Evolutionary conservation across 164 flowering plant genomes (phyloP), one percentile per base, ranked within the genome.

Genomic region (Aristolochia californica): DNA sequence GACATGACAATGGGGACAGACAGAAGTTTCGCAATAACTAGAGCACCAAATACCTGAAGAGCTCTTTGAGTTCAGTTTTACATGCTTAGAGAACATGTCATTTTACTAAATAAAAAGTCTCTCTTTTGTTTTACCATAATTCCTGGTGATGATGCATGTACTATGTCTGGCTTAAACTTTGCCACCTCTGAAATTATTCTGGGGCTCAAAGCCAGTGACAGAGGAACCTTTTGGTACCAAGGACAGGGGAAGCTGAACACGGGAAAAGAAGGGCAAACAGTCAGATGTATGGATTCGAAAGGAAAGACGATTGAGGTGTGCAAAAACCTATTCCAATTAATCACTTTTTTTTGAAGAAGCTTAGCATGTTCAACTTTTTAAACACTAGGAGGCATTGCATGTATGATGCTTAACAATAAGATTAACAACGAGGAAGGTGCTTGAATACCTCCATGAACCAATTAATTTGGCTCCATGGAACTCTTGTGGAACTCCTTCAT

Each of bases 61-160:
- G 64, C 55, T 10, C 17, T 54, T 10, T 43, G 5, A 26, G 16
- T 24, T 26, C 15, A 59, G 1, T 53, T 20, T 53, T n/a, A n/a
- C 26, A 50, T 22, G 23, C 13, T 13, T 1, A 23, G 5, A 50
- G 54, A 16, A n/a, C 5, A 47, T 23, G 23, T 50, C 14, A 13
- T 50, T 49, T 5, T 49, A 21, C 5, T 16, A 49, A 23, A 3
- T 13, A 17, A 4, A 23, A 50, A 50, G 15, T 9, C 27, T 16
- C 3, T 22, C 13, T 3, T 22, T 24, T 51, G n/a, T 54, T 48
- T 53, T 76, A 84, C 96, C 99, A 94, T 94, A 53, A 94, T 78
- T 57, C 99, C 97, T 57, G 99, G 99, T 49, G 96, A 94, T 53
- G 99, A 87, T 57, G 99, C 96, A 70, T 89, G 99, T 63, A 94